Percentiles rank a stretch among this genome's conserved stretches.
Conservation (phyloP, 495 filamentous ascomycete genomes). For the Podospora pseudopauciseta region DNA sequence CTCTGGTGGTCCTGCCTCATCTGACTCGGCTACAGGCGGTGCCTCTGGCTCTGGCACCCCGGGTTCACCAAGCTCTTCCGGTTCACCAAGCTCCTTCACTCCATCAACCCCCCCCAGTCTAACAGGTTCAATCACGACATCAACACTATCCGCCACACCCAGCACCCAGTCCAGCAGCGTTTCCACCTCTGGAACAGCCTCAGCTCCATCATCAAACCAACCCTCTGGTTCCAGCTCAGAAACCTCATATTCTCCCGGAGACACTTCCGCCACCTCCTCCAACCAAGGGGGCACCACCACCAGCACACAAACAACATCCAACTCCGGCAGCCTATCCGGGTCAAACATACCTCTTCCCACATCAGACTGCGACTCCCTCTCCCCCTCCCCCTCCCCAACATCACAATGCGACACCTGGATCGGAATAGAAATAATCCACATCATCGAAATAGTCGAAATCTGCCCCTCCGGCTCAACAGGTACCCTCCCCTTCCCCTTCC, state of each 20-base stretch:
- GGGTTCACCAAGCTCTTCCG: not conserved
- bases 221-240: not conserved
- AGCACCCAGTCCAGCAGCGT: not conserved
- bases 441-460: constrained; percentile 32
- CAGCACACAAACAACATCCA: not conserved
- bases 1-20: not conserved
- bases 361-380: not conserved
- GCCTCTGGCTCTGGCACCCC: not conserved
- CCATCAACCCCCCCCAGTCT: not conserved
- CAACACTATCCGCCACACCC: not conserved
- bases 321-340: not conserved
- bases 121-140: not conserved
- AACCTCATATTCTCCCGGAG: not conserved
- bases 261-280: not conserved
- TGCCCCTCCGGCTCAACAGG: constrained; percentile 33
- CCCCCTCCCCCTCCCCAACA: constrained; percentile 1
- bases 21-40: not conserved
- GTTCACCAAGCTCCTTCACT: not conserved
- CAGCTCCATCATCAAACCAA: not conserved
- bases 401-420: constrained; percentile 32
- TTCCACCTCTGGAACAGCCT: not conserved
- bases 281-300: not conserved
- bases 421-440: constrained; percentile 39
- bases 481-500: not conserved
- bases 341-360: not conserved